Evolutionary conservation across 164 flowering plant species (phyloP), one percentile per base, ranked within the genome.

Genomic region (Chimonanthus salicifolius): DNA sequence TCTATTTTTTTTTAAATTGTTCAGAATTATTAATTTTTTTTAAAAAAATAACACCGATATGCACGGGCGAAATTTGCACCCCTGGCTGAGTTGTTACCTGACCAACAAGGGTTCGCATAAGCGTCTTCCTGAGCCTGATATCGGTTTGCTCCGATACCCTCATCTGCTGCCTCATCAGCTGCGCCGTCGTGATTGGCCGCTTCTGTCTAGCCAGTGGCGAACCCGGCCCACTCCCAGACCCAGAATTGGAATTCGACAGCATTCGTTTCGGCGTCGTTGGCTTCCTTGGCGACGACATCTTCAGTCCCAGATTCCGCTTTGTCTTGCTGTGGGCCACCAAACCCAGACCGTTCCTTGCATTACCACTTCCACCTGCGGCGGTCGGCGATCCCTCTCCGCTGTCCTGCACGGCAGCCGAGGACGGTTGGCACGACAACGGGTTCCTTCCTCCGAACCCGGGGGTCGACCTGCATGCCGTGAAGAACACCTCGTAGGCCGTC

Each of bases 101-200:
- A 70, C 98, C 98, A 78, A 92, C 94, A 20, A 89, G 90, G 46
- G 94, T 89, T 72, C 97, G 85, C 95, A 87, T 87, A 76, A 92
- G 94, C 45, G 98, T 88, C 76, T 91, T 92, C 73, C 97, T 72
- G 5, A 94, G 88, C 77, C 95, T 64, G 68, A 78, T 91, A 69
- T 92, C 97, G 71, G 89, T 86, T 76, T 85, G 88, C 82, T 94
- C 98, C 44, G 95, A 85, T 72, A 94, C 95, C 88, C 80, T 83
- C 98, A 94, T 94, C 76, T 92, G 98, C 71, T 83, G 85, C 83
- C 97, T 91, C 81, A 93, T 45, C 6, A 97, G 98, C 76, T 93
- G 78, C 75, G 83, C 82, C 33, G 33, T 3, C 18, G 66, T 4
- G 66, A 4, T 18, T 7, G 67, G 47, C 74, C 69, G 51, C 20